Base-by-base conservation (phyloP, 1,284 basidiomycete genomes). In the Vanrija pseudolonga region DNA sequence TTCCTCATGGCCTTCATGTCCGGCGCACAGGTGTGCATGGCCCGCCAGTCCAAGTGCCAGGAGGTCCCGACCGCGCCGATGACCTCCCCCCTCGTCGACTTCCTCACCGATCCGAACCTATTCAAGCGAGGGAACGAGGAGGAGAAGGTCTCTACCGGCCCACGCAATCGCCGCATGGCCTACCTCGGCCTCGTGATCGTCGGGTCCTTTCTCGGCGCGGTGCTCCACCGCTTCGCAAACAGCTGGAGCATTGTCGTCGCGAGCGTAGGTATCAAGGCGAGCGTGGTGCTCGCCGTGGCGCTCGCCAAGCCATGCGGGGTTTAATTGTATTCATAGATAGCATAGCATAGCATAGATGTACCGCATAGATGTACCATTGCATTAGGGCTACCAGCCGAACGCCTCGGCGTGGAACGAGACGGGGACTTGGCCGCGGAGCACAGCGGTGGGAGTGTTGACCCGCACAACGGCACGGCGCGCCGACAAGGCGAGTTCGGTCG, bases 41-140 rank as follows among this genome's bases (percentile, higher is more conserved):
- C 67, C 2, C 57, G 69, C 20, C 66, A 66, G 55, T 62, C 58
- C 1, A 60, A 58, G 4, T 57, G 57, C 8, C 57, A 56, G 22
- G 69, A 68, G 43, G 49, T 69, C 1, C 66, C 67, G 8, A 71
- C 68, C 3, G 68, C 68, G 32, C 68, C 68, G 5, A 69, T 69
- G 68, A 72, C 71, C 4, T 67, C 64, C 5, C 61, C 64, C 3
- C 67, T 68, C 47, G 68, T 73, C 47, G 72, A 74, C 47, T 57
- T 74, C 22, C 56, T 72, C 18, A 53, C 65, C 6, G 70, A 72
- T 46, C 60, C 59, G 37, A 56, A 70, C 37, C 51, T 74, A 15
- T 72, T 70, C 47, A 45, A 47, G 7, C 45, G 60, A 4, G 47
- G 63, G 32, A 15, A 12, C 32, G 32, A 32, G 2, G 32, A 32